phyloP scores from a whole-genome alignment of 2,329 filamentous ascomycete species.

The Endoconidiophora laricicola region DNA sequence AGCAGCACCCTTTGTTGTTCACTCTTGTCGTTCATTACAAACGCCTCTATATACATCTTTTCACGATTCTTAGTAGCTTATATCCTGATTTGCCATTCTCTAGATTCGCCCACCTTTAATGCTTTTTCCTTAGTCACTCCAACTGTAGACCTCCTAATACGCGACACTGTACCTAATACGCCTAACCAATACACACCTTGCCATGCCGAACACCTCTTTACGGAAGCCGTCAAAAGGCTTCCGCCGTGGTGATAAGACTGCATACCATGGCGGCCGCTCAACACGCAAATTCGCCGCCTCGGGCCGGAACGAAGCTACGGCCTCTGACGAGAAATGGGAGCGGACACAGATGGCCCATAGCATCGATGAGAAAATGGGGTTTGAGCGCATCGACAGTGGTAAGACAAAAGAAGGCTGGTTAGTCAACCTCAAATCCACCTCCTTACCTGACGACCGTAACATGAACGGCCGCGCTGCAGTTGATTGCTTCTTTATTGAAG shows the following conservation, averaged over 20 bases:
- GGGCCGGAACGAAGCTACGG: conserved; percentile 67
- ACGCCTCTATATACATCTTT: not conserved
- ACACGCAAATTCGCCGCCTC: conserved; percentile 68
- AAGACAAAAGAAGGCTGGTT: conserved; percentile 77
- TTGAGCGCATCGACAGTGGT: conserved; percentile 77
- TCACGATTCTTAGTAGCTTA: conserved; percentile 1
- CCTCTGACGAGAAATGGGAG: conserved; percentile 84
- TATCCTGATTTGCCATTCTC: not conserved
- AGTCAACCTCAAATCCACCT: conserved; percentile 84
- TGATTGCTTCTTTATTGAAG: conserved; percentile 93
- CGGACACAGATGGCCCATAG: conserved; percentile 64
- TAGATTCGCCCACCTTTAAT: not conserved
- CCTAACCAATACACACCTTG: conserved; percentile 14
- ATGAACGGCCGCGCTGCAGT: conserved; percentile 76
- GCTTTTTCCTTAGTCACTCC: not conserved
- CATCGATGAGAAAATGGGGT: conserved; percentile 93
- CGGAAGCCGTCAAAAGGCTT: conserved; percentile 47
- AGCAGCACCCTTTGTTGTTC: no score
- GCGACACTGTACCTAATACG: conserved; percentile 1
- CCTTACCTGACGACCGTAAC: conserved; percentile 68
- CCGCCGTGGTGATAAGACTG: conserved; percentile 51
- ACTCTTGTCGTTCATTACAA: no score
- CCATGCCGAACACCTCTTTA: conserved; percentile 44
- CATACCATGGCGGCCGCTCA: conserved; percentile 51
- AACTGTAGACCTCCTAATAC: not conserved